These are phyloP conservation scores for Pseudogymnoascus sp. DNA, from an alignment of 2,329 filamentous ascomycete genomes.

Conservation along the genomic window DNA sequence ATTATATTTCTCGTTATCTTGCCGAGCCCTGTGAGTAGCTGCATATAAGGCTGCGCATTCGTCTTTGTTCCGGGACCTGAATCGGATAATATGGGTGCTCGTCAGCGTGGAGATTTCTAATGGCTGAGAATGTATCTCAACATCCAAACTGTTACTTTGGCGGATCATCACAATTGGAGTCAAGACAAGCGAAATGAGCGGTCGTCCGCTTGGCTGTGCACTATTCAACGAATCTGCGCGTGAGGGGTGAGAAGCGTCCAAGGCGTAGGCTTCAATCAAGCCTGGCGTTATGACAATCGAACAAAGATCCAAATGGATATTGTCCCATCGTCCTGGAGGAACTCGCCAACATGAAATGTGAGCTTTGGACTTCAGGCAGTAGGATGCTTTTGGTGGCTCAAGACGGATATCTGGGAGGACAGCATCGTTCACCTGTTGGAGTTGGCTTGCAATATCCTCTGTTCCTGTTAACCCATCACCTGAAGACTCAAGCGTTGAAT, in stretches of 20 bases:
- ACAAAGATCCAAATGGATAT: constrained; percentile 45
- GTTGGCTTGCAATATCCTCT: constrained; percentile 40
- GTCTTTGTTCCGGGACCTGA: constrained; percentile 68
- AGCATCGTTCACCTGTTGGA: constrained; percentile 35
- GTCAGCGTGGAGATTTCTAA: constrained; percentile 64
- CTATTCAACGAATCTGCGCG: background rate
- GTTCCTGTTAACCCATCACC: constrained; percentile 46
- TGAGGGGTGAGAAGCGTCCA: constrained; percentile 31
- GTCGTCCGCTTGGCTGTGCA: constrained; percentile 28
- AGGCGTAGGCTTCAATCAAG: constrained; percentile 49
- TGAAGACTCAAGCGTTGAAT: constrained; percentile 39
- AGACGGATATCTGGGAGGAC: constrained; percentile 12
- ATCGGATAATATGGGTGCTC: constrained; percentile 66
- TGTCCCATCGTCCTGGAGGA: constrained; percentile 52
- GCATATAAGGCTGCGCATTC: constrained; percentile 80
- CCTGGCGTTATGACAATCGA: constrained; percentile 52
- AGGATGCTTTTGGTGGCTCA: background rate
- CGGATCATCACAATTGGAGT: constrained; percentile 87
- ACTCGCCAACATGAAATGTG: constrained; percentile 57
- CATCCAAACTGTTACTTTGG: constrained; percentile 84
- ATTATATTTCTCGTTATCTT: constrained; percentile 87
- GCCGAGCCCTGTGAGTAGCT: constrained; percentile 79
- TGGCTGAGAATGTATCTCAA: constrained; percentile 85
- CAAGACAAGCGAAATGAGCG: constrained; percentile 68
- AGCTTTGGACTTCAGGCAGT: constrained; percentile 39